These are phyloP conservation scores for Diaporthe sp. DNA, from an alignment of 2,329 filamentous ascomycete species.

Conservation along the genomic window DNA sequence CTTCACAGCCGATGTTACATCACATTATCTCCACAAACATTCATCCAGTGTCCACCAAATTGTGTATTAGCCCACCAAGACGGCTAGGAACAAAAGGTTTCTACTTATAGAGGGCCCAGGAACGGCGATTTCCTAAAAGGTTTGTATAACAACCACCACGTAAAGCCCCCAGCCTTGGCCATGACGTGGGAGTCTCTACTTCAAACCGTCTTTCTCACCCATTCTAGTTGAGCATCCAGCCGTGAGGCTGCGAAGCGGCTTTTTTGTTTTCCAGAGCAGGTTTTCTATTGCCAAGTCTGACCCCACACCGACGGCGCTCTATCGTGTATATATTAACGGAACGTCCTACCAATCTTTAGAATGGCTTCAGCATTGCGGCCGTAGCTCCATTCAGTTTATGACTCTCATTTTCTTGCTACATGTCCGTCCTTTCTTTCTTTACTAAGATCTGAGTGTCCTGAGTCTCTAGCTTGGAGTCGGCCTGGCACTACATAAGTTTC, in stretches of 20 bases:
- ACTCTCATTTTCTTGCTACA: not conserved
- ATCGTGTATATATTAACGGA: not conserved
- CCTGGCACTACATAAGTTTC: too few species aligned
- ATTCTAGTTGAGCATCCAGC: not conserved
- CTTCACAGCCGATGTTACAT: not conserved
- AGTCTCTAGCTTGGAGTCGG: not conserved
- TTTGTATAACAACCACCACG: not conserved
- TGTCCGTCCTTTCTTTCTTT: not conserved
- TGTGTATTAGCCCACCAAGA: not conserved
- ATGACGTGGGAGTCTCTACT: not conserved
- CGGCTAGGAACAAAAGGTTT: not conserved
- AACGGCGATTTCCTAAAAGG: not conserved
- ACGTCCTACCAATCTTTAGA: too few species aligned
- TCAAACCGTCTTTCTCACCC: not conserved
- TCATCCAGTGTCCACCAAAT: not conserved
- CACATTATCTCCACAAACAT: not conserved
- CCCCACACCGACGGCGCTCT: too few species aligned
- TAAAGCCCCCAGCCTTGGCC: not conserved
- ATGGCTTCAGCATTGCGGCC: not conserved
- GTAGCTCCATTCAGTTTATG: too few species aligned
- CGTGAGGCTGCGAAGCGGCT: not conserved
- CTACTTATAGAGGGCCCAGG: slow-evolving; percentile 7
- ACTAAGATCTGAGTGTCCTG: not conserved
- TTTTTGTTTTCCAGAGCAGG: not conserved
- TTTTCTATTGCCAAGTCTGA: not conserved